These are phyloP conservation scores for Bipolaris gigantea DNA, from an alignment of 2,329 filamentous ascomycete genomes.

Conservation along the genomic window DNA sequence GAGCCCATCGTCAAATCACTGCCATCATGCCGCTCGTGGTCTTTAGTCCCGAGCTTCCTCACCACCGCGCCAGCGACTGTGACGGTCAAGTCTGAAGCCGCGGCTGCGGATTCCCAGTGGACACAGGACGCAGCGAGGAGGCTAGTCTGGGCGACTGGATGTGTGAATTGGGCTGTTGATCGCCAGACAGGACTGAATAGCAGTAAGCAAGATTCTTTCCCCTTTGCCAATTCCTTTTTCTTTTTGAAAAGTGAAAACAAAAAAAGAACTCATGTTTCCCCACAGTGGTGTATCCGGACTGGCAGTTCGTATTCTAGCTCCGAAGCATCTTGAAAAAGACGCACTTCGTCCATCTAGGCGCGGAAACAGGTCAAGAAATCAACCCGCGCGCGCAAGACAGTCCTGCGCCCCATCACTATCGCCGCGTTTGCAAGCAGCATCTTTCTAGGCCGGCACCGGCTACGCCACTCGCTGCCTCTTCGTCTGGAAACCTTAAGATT, in stretches of 20 bases:
- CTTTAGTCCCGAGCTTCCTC: conserved; percentile 28
- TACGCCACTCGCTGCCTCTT: conserved; percentile 18
- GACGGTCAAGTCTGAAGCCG: conserved; percentile 44
- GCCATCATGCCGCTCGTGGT: conserved; percentile 27
- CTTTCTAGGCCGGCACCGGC: conserved; percentile 20
- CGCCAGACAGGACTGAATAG: conserved; percentile 52
- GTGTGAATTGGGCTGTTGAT: conserved; percentile 57
- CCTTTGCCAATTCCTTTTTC: too few species aligned
- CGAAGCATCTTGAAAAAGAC: conserved; percentile 50
- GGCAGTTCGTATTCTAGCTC: conserved; percentile 55
- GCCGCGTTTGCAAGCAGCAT: conserved; percentile 15
- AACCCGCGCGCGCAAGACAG: conserved; percentile 15
- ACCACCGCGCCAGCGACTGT: conserved; percentile 31
- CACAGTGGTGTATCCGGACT: conserved; percentile 55
- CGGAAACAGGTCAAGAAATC: conserved; percentile 22
- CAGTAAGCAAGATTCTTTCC: conserved; percentile 12
- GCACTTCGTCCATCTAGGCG: conserved; percentile 45
- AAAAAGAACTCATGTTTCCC: too few species aligned
- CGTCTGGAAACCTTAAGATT: too few species aligned
- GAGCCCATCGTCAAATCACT: conserved; percentile 46
- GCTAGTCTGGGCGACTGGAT: conserved; percentile 55
- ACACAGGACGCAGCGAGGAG: conserved; percentile 49
- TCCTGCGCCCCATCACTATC: conserved; percentile 10
- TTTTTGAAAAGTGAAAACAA: too few species aligned
- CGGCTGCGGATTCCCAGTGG: conserved; percentile 40